Evolutionary conservation across 805 yeast species (phyloP).

Genomic region (Ogataea trehaloabstinens): DNA sequence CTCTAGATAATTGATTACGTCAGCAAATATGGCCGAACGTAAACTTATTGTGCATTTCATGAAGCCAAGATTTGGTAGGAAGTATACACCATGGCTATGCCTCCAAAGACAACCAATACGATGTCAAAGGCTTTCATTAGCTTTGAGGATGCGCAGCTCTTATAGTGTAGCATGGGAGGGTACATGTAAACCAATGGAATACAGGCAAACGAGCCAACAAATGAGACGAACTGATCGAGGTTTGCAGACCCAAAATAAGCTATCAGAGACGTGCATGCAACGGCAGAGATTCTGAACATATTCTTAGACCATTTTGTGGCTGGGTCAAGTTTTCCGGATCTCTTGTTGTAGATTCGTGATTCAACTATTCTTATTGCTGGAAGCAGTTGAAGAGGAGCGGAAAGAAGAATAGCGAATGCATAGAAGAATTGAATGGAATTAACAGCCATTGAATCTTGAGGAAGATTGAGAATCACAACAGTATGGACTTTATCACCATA

Average conservation of each 20-base stretch:
- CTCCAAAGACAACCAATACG: constrained; percentile 53
- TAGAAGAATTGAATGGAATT: constrained; percentile 68
- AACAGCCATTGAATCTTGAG: constrained; percentile 62
- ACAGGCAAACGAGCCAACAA: constrained; percentile 83
- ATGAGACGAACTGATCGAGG: constrained; percentile 71
- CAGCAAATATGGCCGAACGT: no score
- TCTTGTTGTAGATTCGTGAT: constrained; percentile 52
- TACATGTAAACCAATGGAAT: constrained; percentile 84
- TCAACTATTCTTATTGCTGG: constrained; percentile 78
- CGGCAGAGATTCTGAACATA: constrained; percentile 51
- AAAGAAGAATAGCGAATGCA: constrained; percentile 68
- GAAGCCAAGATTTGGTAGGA: constrained; percentile 52
- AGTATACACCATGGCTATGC: constrained; percentile 62
- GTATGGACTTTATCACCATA: constrained; percentile 65
- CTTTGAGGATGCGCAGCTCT: constrained; percentile 42
- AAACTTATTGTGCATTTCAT: no score
- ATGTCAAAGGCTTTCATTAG: constrained; percentile 45
- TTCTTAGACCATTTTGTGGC: constrained; percentile 68
- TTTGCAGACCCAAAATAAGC: constrained; percentile 70
- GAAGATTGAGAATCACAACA: constrained; percentile 68
- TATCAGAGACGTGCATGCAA: constrained; percentile 49
- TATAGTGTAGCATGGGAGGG: constrained; percentile 74
- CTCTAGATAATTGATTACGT: no score
- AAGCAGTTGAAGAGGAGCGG: constrained; percentile 78
- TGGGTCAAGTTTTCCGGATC: constrained; percentile 56